Conservation (phyloP, 1,284 basidiomycete species). For the Ustilago sp. region DNA sequence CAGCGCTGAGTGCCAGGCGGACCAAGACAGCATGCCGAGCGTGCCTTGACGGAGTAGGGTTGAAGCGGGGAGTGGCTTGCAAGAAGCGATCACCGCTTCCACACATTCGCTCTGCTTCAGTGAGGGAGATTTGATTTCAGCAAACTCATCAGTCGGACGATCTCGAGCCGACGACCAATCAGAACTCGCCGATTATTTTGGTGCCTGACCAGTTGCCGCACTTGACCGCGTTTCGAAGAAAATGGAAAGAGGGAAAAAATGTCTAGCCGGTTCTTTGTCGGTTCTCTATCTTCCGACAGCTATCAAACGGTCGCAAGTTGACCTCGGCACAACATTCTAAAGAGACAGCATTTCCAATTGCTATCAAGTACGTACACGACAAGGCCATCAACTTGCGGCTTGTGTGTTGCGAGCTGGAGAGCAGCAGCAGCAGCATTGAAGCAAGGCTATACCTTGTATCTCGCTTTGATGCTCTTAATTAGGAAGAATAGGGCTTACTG, state of each 20-base stretch:
- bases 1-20: not conserved
- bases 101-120: not conserved
- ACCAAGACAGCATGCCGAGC: not conserved
- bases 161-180: slow-evolving; percentile 34
- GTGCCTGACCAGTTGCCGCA: not conserved
- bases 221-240: not conserved
- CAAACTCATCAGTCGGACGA: slow-evolving; percentile 18
- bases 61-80: not conserved
- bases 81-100: not conserved
- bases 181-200: slow-evolving; percentile 18
- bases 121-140: slow-evolving; percentile 4
- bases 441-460: not conserved
- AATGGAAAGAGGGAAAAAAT: not conserved
- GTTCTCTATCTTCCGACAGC: slow-evolving; percentile 5
- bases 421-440: not conserved
- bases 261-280: slow-evolving; percentile 1
- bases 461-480: not conserved
- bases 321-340: slow-evolving; percentile 1
- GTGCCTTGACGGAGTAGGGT: not conserved
- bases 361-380: not conserved
- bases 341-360: not conserved
- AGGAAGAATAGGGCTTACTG: not conserved
- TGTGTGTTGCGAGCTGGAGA: no score
- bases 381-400: not conserved
- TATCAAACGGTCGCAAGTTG: not conserved